phyloP scores from a whole-genome alignment of 352 stramenopile species.

The Phytophthora vignae region DNA sequence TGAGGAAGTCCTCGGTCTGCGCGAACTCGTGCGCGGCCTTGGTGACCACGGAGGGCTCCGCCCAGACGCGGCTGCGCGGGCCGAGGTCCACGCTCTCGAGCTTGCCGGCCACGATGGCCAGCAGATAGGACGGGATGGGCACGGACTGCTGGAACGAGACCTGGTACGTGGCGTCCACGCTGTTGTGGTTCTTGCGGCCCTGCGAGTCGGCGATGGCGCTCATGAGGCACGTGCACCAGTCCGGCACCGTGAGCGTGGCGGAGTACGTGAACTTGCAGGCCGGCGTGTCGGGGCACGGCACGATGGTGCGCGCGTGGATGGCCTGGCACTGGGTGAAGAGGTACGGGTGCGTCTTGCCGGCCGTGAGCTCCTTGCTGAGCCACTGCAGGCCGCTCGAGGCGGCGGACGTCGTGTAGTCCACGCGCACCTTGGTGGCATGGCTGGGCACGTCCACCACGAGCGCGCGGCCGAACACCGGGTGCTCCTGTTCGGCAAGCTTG shows the following conservation, averaged over 20 bases:
- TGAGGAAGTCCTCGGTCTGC: slow-evolving; percentile 95
- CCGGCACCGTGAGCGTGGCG: slow-evolving; percentile 89
- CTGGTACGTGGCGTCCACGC: slow-evolving; percentile 35
- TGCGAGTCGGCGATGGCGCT: slow-evolving; percentile 70
- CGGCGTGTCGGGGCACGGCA: slow-evolving; percentile 97
- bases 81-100: slow-evolving; percentile 91
- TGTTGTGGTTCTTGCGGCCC: slow-evolving; percentile 37
- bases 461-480: slow-evolving; percentile 74
- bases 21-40: slow-evolving; percentile 94
- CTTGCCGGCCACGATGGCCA: slow-evolving; percentile 94
- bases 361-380: slow-evolving; percentile 94
- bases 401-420: slow-evolving; percentile 83
- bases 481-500: slow-evolving; percentile 49
- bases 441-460: slow-evolving; percentile 60
- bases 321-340: slow-evolving; percentile 95
- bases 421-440: slow-evolving; percentile 61
- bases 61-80: slow-evolving; percentile 91
- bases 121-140: slow-evolving; percentile 96
- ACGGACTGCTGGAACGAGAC: slow-evolving; percentile 91
- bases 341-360: slow-evolving; percentile 94
- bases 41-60: slow-evolving; percentile 94
- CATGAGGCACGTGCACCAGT: slow-evolving; percentile 95
- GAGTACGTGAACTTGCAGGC: slow-evolving; percentile 96
- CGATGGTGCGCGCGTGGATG: slow-evolving; percentile 95
- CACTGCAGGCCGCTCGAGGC: slow-evolving; percentile 89